These are phyloP conservation scores for Botrytis paeoniae DNA, from an alignment of 2,329 filamentous ascomycete genomes.

Conservation along the genomic window DNA sequence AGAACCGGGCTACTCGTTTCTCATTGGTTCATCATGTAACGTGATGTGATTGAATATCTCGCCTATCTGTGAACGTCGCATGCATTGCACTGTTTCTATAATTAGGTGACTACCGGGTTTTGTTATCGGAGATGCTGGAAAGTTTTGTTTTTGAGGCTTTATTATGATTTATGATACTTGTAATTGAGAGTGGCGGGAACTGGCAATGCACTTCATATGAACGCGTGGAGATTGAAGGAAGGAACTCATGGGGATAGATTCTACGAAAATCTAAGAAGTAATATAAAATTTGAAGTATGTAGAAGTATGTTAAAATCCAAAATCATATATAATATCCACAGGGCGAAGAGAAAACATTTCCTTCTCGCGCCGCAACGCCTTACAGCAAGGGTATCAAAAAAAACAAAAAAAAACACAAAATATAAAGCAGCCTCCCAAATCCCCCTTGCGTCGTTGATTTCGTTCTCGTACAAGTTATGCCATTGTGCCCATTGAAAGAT, in stretches of 20 bases:
- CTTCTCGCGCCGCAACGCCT: conserved; percentile 13
- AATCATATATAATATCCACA: not conserved
- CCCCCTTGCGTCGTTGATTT: not conserved
- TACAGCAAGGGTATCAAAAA: conserved; percentile 20
- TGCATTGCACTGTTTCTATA: conserved; percentile 1
- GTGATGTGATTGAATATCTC: not conserved
- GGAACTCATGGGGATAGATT: not conserved
- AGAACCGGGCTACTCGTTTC: not conserved
- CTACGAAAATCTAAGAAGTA: not conserved
- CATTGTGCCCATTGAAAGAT: not conserved
- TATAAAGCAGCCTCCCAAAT: conserved; percentile 5
- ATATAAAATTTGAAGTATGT: conserved; percentile 9
- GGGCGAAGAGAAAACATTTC: not conserved
- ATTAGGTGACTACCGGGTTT: not conserved
- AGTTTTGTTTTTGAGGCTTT: not conserved
- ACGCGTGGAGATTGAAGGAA: not conserved
- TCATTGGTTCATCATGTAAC: not conserved
- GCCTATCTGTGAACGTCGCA: not conserved
- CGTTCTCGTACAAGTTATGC: conserved; percentile 1
- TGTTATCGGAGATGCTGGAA: not conserved
- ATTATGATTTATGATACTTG: not conserved
- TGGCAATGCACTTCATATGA: not conserved
- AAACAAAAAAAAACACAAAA: not conserved
- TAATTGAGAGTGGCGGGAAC: not conserved
- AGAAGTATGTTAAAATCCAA: not conserved